A percentile compares a stretch with the other conserved stretches of the same genome.
These are phyloP conservation scores for Umbelopsis sp. DNA, from an alignment of 192 early-diverging fungal genomes.

Conservation along the genomic window DNA sequence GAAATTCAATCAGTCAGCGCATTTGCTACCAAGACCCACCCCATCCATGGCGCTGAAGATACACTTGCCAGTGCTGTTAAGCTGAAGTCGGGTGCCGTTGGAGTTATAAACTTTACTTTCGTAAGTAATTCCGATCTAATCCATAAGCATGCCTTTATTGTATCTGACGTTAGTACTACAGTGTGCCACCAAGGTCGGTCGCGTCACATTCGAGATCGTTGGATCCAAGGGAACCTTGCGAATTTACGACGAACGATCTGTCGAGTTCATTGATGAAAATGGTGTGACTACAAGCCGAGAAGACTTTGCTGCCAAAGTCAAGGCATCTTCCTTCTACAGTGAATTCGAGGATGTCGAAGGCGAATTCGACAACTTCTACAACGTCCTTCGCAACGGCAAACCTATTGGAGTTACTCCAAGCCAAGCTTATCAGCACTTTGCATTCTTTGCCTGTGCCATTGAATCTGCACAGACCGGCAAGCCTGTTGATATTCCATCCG, in stretches of 20 bases:
- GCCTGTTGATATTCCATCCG: slow-evolving; percentile 1
- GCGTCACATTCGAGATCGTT: slow-evolving; percentile 21
- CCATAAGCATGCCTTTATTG: not conserved
- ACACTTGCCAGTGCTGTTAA: slow-evolving; percentile 25
- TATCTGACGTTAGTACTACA: slow-evolving; percentile 9
- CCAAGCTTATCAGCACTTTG: slow-evolving; percentile 40
- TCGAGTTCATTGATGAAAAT: slow-evolving; percentile 20
- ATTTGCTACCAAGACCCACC: slow-evolving; percentile 26
- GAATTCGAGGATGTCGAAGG: slow-evolving; percentile 39
- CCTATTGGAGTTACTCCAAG: slow-evolving; percentile 22
- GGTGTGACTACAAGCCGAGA: not conserved
- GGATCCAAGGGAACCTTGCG: slow-evolving; percentile 31
- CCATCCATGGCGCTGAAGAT: slow-evolving; percentile 35
- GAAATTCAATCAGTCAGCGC: slow-evolving; percentile 27
- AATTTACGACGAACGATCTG: slow-evolving; percentile 10
- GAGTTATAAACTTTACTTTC: slow-evolving; percentile 38
- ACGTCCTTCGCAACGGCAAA: slow-evolving; percentile 21
- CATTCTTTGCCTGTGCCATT: slow-evolving; percentile 34
- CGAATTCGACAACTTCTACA: slow-evolving; percentile 30
- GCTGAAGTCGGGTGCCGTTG: slow-evolving; percentile 30
- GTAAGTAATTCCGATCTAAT: slow-evolving; percentile 18
- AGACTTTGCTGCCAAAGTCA: not conserved
- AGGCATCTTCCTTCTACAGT: not conserved
- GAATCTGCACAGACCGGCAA: slow-evolving; percentile 32
- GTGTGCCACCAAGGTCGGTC: slow-evolving; percentile 29